Conservation (phyloP, 1,284 basidiomycete genomes). For the Ustilago nuda region DNA sequence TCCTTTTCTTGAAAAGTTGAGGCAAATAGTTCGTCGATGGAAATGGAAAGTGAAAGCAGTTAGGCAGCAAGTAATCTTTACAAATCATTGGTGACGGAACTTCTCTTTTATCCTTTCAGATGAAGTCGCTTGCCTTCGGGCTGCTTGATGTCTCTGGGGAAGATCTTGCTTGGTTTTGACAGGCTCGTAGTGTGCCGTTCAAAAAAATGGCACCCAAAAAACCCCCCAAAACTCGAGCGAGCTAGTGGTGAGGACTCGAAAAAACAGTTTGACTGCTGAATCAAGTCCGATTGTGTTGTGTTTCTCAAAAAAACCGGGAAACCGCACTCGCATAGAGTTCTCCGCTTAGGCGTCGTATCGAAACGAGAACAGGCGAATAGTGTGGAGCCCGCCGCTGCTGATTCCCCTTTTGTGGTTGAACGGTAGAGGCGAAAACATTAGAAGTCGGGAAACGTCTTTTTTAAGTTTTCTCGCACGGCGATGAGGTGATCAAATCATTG, state of each 20-base stretch:
- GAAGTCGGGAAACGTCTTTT: background rate
- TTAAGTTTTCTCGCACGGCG: background rate
- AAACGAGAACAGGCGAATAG: background rate
- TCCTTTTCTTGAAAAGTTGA: too few species aligned
- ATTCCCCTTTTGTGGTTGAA: background rate
- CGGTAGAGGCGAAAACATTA: background rate
- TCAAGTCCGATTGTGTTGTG: too few species aligned
- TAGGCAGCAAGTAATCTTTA: too few species aligned
- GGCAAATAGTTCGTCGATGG: too few species aligned
- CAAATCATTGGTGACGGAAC: too few species aligned
- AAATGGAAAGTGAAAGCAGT: too few species aligned
- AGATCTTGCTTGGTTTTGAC: background rate
- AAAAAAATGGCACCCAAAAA: too few species aligned
- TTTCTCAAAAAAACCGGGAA: constrained; percentile 7
- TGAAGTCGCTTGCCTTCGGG: background rate
- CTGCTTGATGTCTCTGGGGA: constrained; percentile 5
- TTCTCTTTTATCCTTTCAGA: background rate
- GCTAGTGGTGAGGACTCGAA: background rate
- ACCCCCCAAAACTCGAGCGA: too few species aligned
- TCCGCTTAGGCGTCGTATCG: background rate
- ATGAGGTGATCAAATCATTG: too few species aligned
- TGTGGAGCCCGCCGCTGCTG: background rate
- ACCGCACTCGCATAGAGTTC: constrained; percentile 1
- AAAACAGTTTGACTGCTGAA: background rate
- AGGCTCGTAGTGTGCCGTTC: background rate